These are phyloP conservation scores for Abelmoschus esculentus DNA, from an alignment of 345 rosid genomes.

Conservation along the genomic window DNA sequence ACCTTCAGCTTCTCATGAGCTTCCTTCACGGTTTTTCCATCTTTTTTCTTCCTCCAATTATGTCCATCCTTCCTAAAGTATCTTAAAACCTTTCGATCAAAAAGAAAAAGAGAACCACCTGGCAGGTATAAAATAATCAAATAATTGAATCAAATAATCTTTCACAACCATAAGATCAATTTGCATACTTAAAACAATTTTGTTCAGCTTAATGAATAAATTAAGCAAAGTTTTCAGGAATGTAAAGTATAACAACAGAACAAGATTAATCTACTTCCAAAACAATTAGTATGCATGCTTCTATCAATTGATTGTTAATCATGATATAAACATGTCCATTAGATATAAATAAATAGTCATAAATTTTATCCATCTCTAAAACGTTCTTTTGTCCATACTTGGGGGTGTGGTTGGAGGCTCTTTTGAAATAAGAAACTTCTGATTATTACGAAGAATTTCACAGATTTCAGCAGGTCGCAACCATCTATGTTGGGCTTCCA, in stretches of 20 bases:
- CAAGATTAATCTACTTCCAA: not conserved
- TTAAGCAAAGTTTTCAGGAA: not conserved
- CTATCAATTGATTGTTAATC: not conserved
- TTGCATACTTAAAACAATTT: not conserved
- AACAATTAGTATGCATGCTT: not conserved
- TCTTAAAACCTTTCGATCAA: constrained; percentile 75
- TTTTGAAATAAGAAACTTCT: constrained; percentile 54
- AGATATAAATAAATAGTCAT: not conserved
- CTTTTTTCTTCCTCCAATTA: constrained; percentile 88
- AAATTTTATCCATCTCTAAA: not conserved
- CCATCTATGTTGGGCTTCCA: constrained; percentile 41
- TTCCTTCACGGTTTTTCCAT: constrained; percentile 86
- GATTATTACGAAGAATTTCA: constrained; percentile 78
- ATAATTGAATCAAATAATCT: too few species aligned
- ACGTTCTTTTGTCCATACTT: constrained; percentile 36
- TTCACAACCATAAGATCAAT: too few species aligned
- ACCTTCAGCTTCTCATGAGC: constrained; percentile 92
- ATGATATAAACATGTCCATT: not conserved
- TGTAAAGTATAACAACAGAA: not conserved
- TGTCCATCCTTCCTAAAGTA: constrained; percentile 94
- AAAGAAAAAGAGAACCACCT: constrained; percentile 96
- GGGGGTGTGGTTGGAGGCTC: constrained; percentile 60
- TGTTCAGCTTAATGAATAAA: not conserved
- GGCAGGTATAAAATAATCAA: constrained; percentile 14
- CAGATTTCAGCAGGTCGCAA: constrained; percentile 91